Conservation (phyloP, 2,329 filamentous ascomycete genomes). For the Elsinoe ampelina region DNA sequence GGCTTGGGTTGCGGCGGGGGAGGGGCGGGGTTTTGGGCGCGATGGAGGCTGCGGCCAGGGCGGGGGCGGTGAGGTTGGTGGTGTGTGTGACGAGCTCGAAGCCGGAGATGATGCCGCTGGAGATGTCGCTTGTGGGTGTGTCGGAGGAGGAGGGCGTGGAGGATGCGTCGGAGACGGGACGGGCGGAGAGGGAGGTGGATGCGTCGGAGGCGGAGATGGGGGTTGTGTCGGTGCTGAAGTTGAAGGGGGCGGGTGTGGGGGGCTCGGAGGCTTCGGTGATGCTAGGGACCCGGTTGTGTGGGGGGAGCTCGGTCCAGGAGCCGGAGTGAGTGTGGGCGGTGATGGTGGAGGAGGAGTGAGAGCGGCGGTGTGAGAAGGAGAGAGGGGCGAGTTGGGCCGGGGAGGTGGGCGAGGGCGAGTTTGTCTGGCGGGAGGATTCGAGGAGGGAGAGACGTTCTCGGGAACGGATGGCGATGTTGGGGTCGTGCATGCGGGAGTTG, state of each 20-base stretch:
- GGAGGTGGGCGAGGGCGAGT: neutral
- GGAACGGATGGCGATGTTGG: neutral
- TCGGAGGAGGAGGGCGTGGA: neutral
- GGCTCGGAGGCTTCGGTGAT: neutral
- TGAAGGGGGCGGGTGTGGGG: neutral
- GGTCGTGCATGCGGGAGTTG: neutral
- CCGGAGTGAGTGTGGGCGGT: neutral
- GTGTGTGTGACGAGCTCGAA: neutral
- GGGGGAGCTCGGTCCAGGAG: neutral
- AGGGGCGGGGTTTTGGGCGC: slow-evolving; percentile 6
- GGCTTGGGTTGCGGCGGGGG: neutral
- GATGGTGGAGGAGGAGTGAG: neutral
- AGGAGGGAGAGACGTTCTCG: slow-evolving; percentile 5
- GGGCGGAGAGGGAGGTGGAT: neutral
- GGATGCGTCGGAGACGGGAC: neutral
- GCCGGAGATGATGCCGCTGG: neutral
- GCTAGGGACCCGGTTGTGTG: neutral
- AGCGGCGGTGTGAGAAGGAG: neutral
- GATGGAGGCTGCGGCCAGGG: neutral
- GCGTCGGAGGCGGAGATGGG: neutral
- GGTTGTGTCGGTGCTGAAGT: neutral
- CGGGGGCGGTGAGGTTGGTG: neutral
- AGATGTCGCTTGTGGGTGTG: neutral
- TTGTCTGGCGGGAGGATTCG: neutral
- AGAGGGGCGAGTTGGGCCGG: neutral